Evolutionary conservation across 768 basidiomycete genomes (phyloP).

Genomic region (Trametes cubensis): DNA sequence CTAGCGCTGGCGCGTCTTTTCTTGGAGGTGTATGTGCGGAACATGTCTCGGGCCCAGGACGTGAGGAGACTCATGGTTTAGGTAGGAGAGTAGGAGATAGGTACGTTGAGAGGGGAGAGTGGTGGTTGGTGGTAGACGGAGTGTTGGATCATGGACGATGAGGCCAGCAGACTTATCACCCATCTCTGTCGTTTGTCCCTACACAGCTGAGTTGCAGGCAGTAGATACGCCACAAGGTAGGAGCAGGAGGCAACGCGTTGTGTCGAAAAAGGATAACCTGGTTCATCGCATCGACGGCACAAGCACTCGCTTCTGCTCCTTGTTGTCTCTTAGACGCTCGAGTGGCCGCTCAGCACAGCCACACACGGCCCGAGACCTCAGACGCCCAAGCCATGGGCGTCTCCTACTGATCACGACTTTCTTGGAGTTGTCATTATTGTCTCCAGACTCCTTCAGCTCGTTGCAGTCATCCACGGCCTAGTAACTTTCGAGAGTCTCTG

Average conservation of each 20-base stretch:
- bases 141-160: too few relatives aligned
- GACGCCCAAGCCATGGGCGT: neutral
- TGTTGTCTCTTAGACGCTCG: slow-evolving; percentile 10
- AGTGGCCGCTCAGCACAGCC: neutral
- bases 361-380: too few relatives aligned
- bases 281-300: neutral
- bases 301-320: slow-evolving; percentile 4
- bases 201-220: neutral
- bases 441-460: too few relatives aligned
- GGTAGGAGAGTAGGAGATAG: too few relatives aligned
- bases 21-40: too few relatives aligned
- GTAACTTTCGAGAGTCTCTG: too few relatives aligned
- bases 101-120: neutral
- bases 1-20: too few relatives aligned
- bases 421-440: too few relatives aligned
- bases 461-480: too few relatives aligned
- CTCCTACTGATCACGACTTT: too few relatives aligned
- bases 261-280: slow-evolving; percentile 6
- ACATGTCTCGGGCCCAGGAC: too few relatives aligned
- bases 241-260: slow-evolving; percentile 14
- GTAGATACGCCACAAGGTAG: neutral
- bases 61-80: too few relatives aligned
- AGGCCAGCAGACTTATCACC: neutral
- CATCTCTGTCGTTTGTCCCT: neutral
- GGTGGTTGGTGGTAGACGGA: neutral